These are phyloP conservation scores for Salicornia ramosissima DNA, from an alignment of 148 eudicot species.

Conservation along the genomic window DNA sequence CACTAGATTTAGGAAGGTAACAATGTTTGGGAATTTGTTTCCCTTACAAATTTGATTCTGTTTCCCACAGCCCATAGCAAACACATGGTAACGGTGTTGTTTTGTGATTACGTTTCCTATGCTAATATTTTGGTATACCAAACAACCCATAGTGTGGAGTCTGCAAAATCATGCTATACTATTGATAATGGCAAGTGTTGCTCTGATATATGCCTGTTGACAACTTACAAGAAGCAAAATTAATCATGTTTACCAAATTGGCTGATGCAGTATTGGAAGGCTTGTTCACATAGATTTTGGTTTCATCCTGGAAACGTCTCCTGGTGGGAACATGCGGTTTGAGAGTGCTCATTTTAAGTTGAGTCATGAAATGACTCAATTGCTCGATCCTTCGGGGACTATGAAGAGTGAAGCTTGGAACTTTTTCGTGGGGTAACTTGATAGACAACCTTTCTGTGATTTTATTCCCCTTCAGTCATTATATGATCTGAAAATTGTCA, in stretches of 20 bases:
- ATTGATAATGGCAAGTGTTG: neutral
- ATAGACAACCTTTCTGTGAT: neutral
- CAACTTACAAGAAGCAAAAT: neutral
- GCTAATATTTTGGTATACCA: too few relatives aligned
- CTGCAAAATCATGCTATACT: neutral
- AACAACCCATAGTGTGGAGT: neutral
- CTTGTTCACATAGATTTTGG: slow-evolving; percentile 99
- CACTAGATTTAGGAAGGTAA: too few relatives aligned
- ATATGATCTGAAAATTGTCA: neutral
- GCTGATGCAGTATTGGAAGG: slow-evolving; percentile 66
- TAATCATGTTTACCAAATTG: slow-evolving; percentile 7
- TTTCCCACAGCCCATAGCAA: too few relatives aligned
- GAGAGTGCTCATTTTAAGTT: slow-evolving; percentile 98
- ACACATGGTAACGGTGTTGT: too few relatives aligned
- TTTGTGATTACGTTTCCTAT: too few relatives aligned
- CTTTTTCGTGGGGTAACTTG: slow-evolving; percentile 69
- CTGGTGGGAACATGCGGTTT: slow-evolving; percentile 95
- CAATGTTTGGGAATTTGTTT: too few relatives aligned
- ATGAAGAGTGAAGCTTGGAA: slow-evolving; percentile 98
- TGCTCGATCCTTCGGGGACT: slow-evolving; percentile 91
- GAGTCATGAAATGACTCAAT: slow-evolving; percentile 99
- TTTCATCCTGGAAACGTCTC: slow-evolving; percentile 94
- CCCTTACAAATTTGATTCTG: too few relatives aligned
- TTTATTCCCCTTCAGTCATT: neutral
- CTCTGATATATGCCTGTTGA: neutral